Percentiles rank a stretch among this genome's conserved stretches.
These are phyloP conservation scores for Thyridium curvatum DNA, from an alignment of 2,329 filamentous ascomycete genomes.

Conservation along the genomic window DNA sequence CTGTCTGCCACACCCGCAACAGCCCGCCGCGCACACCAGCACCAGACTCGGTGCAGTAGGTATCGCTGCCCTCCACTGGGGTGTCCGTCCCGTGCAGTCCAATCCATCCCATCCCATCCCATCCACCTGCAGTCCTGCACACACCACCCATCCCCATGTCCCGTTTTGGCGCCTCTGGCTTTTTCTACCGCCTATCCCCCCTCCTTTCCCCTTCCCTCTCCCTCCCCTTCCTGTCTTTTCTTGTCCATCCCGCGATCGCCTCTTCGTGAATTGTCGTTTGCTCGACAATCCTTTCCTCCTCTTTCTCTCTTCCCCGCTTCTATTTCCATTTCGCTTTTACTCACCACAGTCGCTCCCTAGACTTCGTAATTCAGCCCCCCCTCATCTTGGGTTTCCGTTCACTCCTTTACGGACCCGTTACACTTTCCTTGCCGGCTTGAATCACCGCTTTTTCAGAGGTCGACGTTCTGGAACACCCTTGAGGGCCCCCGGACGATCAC, in stretches of 20 bases:
- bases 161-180: constrained; percentile 9
- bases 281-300: constrained; percentile 6
- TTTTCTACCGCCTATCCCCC: constrained; percentile 2
- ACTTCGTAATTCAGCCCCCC: constrained; percentile 28
- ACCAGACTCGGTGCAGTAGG: too few species aligned
- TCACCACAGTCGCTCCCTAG: constrained; percentile 46
- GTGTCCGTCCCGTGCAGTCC: too few species aligned
- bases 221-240: constrained; percentile 5
- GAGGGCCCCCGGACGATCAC: constrained; percentile 6
- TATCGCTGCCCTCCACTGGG: too few species aligned
- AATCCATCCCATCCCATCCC: too few species aligned
- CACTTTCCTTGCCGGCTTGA: constrained; percentile 31
- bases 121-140: too few species aligned
- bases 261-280: constrained; percentile 1
- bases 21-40: too few species aligned
- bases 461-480: constrained; percentile 20
- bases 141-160: neutral
- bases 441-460: constrained; percentile 12
- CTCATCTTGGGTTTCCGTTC: constrained; percentile 35
- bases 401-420: constrained; percentile 45
- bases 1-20: too few species aligned
- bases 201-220: constrained; percentile 2
- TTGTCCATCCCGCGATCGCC: constrained; percentile 6
- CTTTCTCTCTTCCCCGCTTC: constrained; percentile 5
- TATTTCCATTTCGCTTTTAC: constrained; percentile 29